Evolutionary conservation across 192 early-diverging fungal species (phyloP).

Genomic region (Entomortierella lignicola): DNA sequence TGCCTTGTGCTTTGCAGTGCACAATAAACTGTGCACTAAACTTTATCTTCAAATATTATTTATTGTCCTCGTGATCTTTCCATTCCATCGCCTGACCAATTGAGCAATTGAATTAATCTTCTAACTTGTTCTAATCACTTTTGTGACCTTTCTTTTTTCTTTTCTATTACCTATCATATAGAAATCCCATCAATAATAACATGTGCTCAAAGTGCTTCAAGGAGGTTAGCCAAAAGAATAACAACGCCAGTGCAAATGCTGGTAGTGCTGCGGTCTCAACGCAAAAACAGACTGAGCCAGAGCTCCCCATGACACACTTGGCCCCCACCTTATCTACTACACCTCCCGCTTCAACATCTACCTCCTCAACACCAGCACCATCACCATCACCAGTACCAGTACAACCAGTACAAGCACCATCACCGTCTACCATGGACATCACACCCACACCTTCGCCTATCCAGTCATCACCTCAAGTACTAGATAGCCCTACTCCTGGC

Average conservation of each 20-base stretch:
- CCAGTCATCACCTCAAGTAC: slow-evolving; percentile 34
- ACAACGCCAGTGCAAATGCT: slow-evolving; percentile 8
- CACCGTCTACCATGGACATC: background rate
- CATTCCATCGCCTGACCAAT: background rate
- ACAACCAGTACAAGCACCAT: slow-evolving; percentile 5
- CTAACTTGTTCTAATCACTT: background rate
- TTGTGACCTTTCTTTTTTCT: background rate
- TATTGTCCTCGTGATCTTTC: background rate
- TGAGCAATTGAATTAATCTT: background rate
- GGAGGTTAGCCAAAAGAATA: slow-evolving; percentile 62
- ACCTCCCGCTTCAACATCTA: slow-evolving; percentile 17
- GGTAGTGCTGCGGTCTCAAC: slow-evolving; percentile 8
- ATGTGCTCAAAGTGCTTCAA: slow-evolving; percentile 87
- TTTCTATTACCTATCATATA: slow-evolving; percentile 14
- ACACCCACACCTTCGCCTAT: slow-evolving; percentile 14
- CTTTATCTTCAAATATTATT: background rate
- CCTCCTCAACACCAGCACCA: slow-evolving; percentile 22
- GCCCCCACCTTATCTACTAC: slow-evolving; percentile 20
- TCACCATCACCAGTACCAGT: slow-evolving; percentile 22
- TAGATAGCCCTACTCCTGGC: slow-evolving; percentile 53
- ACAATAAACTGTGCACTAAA: background rate
- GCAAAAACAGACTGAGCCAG: slow-evolving; percentile 19
- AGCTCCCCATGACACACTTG: slow-evolving; percentile 33
- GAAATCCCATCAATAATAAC: slow-evolving; percentile 75
- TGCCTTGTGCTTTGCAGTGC: background rate